Percentiles rank a stretch among this genome's conserved stretches.
These are phyloP conservation scores for Didymella exigua DNA, from an alignment of 2,329 filamentous ascomycete species.

Conservation along the genomic window DNA sequence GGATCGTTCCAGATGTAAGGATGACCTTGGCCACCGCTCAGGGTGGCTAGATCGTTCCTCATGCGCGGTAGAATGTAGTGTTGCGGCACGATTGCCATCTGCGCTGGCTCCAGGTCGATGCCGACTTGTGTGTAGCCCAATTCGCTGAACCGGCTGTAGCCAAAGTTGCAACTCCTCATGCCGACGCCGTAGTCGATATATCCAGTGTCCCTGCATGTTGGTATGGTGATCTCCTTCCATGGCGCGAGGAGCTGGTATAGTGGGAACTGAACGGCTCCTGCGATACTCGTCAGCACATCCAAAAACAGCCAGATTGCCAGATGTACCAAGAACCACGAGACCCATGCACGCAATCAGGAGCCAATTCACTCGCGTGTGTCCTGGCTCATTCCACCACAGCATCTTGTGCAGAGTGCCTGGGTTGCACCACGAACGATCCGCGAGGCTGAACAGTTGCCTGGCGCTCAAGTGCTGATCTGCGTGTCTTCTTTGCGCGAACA, in stretches of 20 bases:
- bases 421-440: constrained; percentile 19
- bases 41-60: not conserved
- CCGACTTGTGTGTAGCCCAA: constrained; percentile 1
- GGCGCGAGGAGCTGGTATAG: not conserved
- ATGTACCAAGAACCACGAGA: not conserved
- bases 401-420: not conserved
- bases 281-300: not conserved
- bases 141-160: not conserved
- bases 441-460: constrained; percentile 17
- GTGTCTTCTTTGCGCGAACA: constrained; percentile 15
- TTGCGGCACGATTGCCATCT: constrained; percentile 6
- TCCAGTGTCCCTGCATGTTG: not conserved
- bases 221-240: not conserved
- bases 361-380: not conserved
- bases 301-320: not conserved
- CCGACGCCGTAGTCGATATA: not conserved
- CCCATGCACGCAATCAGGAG: not conserved
- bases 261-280: constrained; percentile 9
- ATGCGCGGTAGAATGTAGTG: not conserved
- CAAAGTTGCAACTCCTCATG: not conserved
- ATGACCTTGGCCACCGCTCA: not conserved
- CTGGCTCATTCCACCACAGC: not conserved
- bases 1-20: not conserved
- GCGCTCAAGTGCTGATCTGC: constrained; percentile 8
- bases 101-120: constrained; percentile 15